Evolutionary conservation across 257 asterid species (phyloP), one percentile per base, ranked within the genome.

Genomic region (Solanum paucissectum): DNA sequence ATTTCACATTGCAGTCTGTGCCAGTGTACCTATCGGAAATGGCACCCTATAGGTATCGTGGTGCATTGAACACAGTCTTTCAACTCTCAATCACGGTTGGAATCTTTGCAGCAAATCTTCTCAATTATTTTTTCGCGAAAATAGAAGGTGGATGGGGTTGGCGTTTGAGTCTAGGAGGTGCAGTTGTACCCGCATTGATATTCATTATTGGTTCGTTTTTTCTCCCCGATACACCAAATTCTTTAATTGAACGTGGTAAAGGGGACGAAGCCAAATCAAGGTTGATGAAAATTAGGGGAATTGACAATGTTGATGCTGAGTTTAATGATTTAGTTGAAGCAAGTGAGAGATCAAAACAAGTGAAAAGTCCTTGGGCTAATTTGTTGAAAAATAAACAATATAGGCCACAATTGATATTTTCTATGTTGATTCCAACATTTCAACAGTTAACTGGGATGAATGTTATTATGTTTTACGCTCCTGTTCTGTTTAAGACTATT

Each of bases 121-220:
- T 94, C 7, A 94, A 94, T 89, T 94, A 92, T 79, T 44, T 44
- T 87, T 91, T 90, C 10, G 89, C 91, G 5, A 90, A 93, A 5
- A 92, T 91, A 64, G 93, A 94, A 87, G 73, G 76, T 4, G 52
- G 55, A 38, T 90, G 91, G 93, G 99, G 99, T 0, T 94, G 99
- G 99, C 87, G 98, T 66, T 34, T 94, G 81, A 95, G 98, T 83
- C 83, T 96, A 73, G 98, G 99, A 5, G 99, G 99, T 27, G 99
- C 98, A 1, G 90, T 93, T 88, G 96, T 95, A 64, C 98, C 98
- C 0, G 98, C 96, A 14, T 88, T 95, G 5, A 92, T 95, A 87
- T 94, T 95, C 88, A 84, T 94, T 2, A 5, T 93, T 40, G 98
- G 98, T 2, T 95, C 98, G 0, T 6, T 94, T 13, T 32, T 91